Evolutionary conservation across 768 basidiomycete species (phyloP).

Genomic region (Mycena epipterygia): DNA sequence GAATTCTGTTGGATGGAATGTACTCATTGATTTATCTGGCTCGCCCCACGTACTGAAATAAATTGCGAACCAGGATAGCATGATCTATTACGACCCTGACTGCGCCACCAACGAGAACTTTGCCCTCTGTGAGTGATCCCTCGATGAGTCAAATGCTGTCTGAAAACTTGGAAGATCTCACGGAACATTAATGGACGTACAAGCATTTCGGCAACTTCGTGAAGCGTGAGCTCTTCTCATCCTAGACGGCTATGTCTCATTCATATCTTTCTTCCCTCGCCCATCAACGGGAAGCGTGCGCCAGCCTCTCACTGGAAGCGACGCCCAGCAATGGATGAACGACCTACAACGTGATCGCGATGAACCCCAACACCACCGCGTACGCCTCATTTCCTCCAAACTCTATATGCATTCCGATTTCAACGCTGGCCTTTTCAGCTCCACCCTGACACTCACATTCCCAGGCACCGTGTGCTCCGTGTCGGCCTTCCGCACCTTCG

Average conservation of each 20-base stretch:
- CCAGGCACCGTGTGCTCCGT: constrained; percentile 37
- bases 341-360: constrained; percentile 5
- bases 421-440: no score
- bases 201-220: constrained; percentile 58
- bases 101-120: constrained; percentile 55
- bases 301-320: background rate
- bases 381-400: no score
- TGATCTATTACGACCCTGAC: constrained; percentile 58
- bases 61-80: constrained; percentile 51
- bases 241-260: background rate
- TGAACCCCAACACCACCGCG: constrained; percentile 26
- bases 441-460: constrained; percentile 41
- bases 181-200: constrained; percentile 55
- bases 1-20: constrained; percentile 60
- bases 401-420: no score
- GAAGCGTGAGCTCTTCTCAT: constrained; percentile 46
- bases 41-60: no score
- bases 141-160: background rate
- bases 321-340: constrained; percentile 7
- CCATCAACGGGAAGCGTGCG: constrained; percentile 1
- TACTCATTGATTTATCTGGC: no score
- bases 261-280: background rate
- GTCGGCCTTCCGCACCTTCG: constrained; percentile 6
- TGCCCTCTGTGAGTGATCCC: constrained; percentile 48
- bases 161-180: constrained; percentile 32